Evolutionary conservation across 1,284 basidiomycete genomes (phyloP).

Genomic region (Tetrapyrgos nigripes): DNA sequence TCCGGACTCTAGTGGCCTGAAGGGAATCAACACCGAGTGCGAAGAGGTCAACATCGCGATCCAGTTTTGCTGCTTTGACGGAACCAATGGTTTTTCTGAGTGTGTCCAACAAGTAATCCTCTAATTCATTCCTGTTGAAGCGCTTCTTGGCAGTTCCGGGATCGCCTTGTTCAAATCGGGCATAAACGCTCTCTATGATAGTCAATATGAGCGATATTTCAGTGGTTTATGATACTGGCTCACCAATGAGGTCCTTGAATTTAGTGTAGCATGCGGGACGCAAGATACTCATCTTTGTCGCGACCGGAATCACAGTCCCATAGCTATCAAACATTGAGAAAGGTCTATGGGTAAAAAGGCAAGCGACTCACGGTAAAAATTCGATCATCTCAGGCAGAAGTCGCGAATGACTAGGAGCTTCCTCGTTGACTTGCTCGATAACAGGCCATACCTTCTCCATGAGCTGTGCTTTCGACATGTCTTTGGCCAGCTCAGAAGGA

Average conservation of each 20-base stretch:
- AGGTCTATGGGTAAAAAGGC: conserved; percentile 14
- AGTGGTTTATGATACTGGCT: neutral
- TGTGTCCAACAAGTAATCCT: conserved; percentile 42
- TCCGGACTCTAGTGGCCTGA: conserved; percentile 60
- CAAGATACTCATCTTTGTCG: conserved; percentile 54
- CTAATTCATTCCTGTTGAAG: conserved; percentile 35
- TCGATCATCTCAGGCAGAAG: conserved; percentile 58
- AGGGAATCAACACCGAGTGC: conserved; percentile 62
- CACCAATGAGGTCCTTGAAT: conserved; percentile 53
- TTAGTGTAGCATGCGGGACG: conserved; percentile 53
- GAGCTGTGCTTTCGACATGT: conserved; percentile 43
- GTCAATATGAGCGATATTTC: neutral
- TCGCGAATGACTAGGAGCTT: conserved; percentile 59
- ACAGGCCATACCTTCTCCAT: conserved; percentile 52
- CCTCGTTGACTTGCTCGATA: conserved; percentile 54
- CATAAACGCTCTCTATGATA: conserved; percentile 45
- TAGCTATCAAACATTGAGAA: conserved; percentile 22
- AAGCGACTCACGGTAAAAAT: conserved; percentile 45
- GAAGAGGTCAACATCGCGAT: conserved; percentile 44
- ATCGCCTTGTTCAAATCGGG: conserved; percentile 49
- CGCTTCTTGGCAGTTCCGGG: conserved; percentile 41
- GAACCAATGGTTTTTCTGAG: conserved; percentile 42
- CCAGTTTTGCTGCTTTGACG: conserved; percentile 31
- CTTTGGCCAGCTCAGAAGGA: conserved; percentile 52
- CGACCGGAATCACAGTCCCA: conserved; percentile 46